phyloP scores from a whole-genome alignment of 129 eudicot species.

The Kitagawia praeruptora region DNA sequence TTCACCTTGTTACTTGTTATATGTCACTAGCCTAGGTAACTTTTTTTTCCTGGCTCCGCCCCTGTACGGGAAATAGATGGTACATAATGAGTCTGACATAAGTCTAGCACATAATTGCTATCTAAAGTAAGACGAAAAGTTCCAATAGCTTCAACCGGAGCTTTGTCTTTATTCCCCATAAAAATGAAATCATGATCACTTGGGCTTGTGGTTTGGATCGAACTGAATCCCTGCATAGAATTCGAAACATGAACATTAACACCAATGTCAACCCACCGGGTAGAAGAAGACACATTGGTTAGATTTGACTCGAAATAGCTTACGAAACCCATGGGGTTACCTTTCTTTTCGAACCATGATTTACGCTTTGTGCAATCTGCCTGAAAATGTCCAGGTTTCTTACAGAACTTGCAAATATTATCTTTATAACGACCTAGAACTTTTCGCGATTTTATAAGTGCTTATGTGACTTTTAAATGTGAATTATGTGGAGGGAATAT shows the following conservation, averaged over 20 bases:
- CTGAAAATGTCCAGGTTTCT: constrained; percentile 3
- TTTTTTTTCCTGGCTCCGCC: no score
- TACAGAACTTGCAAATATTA: neutral
- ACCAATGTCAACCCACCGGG: constrained; percentile 18
- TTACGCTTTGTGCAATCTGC: constrained; percentile 7
- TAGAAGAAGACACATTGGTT: constrained; percentile 9
- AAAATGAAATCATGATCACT: neutral
- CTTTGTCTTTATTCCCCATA: constrained; percentile 1
- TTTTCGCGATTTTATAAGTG: no score
- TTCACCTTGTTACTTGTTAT: no score
- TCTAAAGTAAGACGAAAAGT: neutral
- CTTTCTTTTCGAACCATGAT: constrained; percentile 20
- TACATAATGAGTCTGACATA: neutral
- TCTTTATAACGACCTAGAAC: no score
- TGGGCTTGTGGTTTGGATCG: constrained; percentile 5
- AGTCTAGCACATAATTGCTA: neutral
- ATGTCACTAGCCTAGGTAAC: no score
- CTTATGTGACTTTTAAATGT: no score
- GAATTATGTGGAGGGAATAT: no score
- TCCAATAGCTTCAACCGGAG: neutral
- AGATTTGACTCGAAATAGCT: constrained; percentile 13
- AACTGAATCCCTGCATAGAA: constrained; percentile 18
- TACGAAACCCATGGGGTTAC: neutral
- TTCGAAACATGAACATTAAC: constrained; percentile 12
- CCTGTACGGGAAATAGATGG: no score